Percentiles rank a stretch among this genome's conserved stretches.
phyloP scores from a whole-genome alignment of 1,284 basidiomycete genomes.

The Thelephora terrestris region DNA sequence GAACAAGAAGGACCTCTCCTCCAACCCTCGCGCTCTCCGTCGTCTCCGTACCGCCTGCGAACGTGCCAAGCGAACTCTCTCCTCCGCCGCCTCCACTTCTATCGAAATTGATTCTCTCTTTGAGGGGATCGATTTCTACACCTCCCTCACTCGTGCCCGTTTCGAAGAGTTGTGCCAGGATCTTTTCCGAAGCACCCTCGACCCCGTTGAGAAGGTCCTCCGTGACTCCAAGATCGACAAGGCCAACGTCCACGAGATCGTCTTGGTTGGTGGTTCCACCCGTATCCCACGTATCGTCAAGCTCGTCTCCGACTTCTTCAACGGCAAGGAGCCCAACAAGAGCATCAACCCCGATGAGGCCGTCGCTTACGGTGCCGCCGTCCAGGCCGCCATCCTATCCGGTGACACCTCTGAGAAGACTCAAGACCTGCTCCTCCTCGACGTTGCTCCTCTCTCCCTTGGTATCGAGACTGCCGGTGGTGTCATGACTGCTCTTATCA shows the following conservation, averaged over 20 bases:
- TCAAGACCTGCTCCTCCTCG: conserved; percentile 92
- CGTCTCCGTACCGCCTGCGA: conserved; percentile 97
- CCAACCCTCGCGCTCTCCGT: conserved; percentile 92
- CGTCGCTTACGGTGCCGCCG: conserved; percentile 98
- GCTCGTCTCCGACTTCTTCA: conserved; percentile 98
- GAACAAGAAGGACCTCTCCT: conserved; percentile 94
- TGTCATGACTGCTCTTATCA: conserved; percentile 97
- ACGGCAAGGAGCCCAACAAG: conserved; percentile 93
- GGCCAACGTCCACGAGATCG: conserved; percentile 90
- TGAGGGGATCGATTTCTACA: conserved; percentile 98
- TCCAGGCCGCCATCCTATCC: conserved; percentile 96
- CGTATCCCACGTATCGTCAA: conserved; percentile 98
- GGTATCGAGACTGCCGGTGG: conserved; percentile 99
- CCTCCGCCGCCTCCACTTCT: conserved; percentile 92
- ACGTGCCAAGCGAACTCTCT: conserved; percentile 97
- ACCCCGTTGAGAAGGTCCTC: conserved; percentile 98
- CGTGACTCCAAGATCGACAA: conserved; percentile 99
- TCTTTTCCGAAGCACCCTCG: conserved; percentile 93
- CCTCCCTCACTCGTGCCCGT: conserved; percentile 94
- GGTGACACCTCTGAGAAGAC: conserved; percentile 99
- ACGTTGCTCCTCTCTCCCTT: conserved; percentile 92
- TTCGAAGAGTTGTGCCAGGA: conserved; percentile 99
- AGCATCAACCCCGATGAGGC: conserved; percentile 99
- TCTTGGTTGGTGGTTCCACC: conserved; percentile 96
- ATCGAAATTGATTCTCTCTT: conserved; percentile 98